Percentiles rank a stretch among this genome's conserved stretches.
Conservation (phyloP, 2,329 filamentous ascomycete genomes). For the Monosporascus sp. region DNA sequence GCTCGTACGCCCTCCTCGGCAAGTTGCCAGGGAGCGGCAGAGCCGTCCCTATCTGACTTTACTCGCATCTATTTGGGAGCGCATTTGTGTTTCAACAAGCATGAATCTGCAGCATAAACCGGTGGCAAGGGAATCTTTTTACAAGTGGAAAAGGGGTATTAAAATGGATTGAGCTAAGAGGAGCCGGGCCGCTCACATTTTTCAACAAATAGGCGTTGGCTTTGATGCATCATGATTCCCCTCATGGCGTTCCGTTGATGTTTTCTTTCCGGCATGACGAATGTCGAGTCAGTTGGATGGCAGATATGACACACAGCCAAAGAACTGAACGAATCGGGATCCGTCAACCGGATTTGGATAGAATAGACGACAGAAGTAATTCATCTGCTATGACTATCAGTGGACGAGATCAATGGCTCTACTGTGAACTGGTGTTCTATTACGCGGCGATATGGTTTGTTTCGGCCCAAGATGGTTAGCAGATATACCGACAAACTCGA, state of each 20-base stretch:
- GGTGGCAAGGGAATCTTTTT: constrained; percentile 14
- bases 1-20: constrained; percentile 2
- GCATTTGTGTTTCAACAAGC: constrained; percentile 26
- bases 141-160: constrained; percentile 19
- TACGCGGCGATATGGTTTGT: too few species aligned
- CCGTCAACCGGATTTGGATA: constrained; percentile 29
- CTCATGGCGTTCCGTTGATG: constrained; percentile 30
- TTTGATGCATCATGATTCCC: constrained; percentile 34
- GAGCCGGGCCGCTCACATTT: constrained; percentile 29
- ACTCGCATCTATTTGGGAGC: constrained; percentile 4
- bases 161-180: constrained; percentile 18
- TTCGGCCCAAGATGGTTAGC: too few species aligned
- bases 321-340: constrained; percentile 16
- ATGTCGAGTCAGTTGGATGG: constrained; percentile 10
- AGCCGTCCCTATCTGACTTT: constrained; percentile 6
- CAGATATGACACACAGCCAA: constrained; percentile 18
- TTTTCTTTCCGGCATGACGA: constrained; percentile 13
- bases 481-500: too few species aligned
- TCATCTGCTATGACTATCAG: not conserved
- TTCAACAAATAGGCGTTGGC: constrained; percentile 35
- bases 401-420: too few species aligned
- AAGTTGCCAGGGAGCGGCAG: constrained; percentile 9
- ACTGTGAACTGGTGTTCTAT: too few species aligned
- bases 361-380: constrained; percentile 14
- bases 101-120: constrained; percentile 28